Evolutionary conservation across 441 rosid species (phyloP), one percentile per base, ranked within the genome.

Genomic region (Geranium incanum): DNA sequence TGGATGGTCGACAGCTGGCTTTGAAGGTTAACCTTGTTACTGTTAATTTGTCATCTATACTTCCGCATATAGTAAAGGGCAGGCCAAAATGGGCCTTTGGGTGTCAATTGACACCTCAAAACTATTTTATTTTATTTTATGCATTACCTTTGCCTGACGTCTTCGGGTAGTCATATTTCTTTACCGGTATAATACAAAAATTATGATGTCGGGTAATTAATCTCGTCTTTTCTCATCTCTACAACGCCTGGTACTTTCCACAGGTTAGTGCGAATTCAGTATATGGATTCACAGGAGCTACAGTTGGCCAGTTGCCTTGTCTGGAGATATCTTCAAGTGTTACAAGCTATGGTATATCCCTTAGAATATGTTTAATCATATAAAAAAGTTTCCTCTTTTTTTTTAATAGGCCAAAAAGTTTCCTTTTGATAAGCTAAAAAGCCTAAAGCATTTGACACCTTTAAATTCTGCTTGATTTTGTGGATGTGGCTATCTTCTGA

Each of bases 251-350:
- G 67, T 80, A 71, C 67, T 67, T 45, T 79, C 80, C 62, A 67
- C 89, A 95, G 99, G 70, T 95, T 75, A 93, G 98, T 82, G 99
- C 98, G 69, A 95, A 95, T 83, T 92, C 99, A 69, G 99, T 93
- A 1, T 95, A 92, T 77, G 99, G 99, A 71, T 95, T 95, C 83
- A 95, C 99, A 5, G 99, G 98, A 75, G 98, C 98, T 79, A 92
- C 96, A 71, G 78, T 86, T 82, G 97, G 85, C 77, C 98, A 92
- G 81, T 85, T 92, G 73, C 99, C 99, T 6, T 95, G 99, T 80
- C 69, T 92, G 45, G 97, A 91, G 85, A 95, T 95, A 83, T 95
- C 99, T 38, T 95, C 98, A 57, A 95, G 99, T 73, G 97, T 95
- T 72, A 95, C 99, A 63, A 95, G 99, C 87, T 95, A 93, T 84